phyloP scores from a whole-genome alignment of 805 yeast genomes.

The Candida succiphila region DNA sequence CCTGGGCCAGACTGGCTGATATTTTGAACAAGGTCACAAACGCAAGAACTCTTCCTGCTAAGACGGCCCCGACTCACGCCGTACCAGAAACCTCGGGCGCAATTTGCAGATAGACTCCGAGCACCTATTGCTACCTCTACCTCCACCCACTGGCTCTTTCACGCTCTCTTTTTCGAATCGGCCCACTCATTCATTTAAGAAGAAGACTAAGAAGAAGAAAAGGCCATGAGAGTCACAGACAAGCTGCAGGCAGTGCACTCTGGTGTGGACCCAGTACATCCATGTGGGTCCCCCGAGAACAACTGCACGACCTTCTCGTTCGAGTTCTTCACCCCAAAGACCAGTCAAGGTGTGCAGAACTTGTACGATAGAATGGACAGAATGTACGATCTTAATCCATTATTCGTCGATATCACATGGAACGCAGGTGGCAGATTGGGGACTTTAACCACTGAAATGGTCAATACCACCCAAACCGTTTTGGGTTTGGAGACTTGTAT shows the following conservation, averaged over 20 bases:
- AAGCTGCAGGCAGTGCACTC: conserved; percentile 31
- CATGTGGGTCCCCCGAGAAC: too few relatives aligned
- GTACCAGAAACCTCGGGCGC: too few relatives aligned
- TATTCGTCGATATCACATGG: conserved; percentile 95
- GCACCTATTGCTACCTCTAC: too few relatives aligned
- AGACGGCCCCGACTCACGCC: too few relatives aligned
- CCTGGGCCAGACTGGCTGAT: too few relatives aligned
- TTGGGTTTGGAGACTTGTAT: conserved; percentile 93
- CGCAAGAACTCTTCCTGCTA: too few relatives aligned
- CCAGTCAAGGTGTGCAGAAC: conserved; percentile 93
- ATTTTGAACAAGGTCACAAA: too few relatives aligned
- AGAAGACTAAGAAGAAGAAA: too few relatives aligned
- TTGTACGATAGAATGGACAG: conserved; percentile 95
- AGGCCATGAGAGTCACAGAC: conserved; percentile 40
- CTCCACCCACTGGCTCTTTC: too few relatives aligned
- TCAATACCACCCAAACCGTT: conserved; percentile 80
- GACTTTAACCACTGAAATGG: conserved; percentile 81
- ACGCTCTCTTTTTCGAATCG: too few relatives aligned
- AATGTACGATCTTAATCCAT: conserved; percentile 87
- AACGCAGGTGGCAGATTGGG: conserved; percentile 93
- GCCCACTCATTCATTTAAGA: too few relatives aligned
- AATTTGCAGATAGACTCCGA: too few relatives aligned
- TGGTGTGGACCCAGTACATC: conserved; percentile 6
- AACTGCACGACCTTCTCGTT: conserved; percentile 91
- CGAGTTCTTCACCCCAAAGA: conserved; percentile 96